A percentile compares a stretch with the other conserved stretches of the same genome.
Conservation (phyloP, 1,139 yeast species). For the Suhomyces maxii region DNA sequence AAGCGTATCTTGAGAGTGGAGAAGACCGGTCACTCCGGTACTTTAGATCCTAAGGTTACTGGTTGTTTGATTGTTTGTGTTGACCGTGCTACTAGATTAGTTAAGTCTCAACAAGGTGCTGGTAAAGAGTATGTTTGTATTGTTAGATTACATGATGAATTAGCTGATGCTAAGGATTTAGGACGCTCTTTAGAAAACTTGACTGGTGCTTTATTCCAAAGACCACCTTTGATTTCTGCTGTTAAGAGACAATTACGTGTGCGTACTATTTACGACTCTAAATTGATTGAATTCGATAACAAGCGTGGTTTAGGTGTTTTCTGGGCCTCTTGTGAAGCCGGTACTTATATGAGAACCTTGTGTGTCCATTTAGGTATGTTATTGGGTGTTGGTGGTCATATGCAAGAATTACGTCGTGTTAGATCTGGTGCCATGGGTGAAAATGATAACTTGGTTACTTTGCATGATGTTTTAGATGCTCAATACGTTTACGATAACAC, state of each 20-base stretch:
- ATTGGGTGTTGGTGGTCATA: constrained; percentile 98
- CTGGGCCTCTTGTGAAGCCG: constrained; percentile 99
- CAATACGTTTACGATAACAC: constrained; percentile 98
- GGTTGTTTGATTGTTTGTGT: constrained; percentile 97
- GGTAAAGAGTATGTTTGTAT: constrained; percentile 99
- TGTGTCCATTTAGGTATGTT: constrained; percentile 99
- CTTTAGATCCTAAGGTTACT: constrained; percentile 97
- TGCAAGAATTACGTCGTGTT: constrained; percentile 99
- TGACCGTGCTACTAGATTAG: constrained; percentile 97
- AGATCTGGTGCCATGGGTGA: constrained; percentile 96
- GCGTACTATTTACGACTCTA: constrained; percentile 95
- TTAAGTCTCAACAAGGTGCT: constrained; percentile 98
- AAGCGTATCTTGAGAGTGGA: constrained; percentile 93
- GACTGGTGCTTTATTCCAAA: constrained; percentile 98
- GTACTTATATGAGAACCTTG: constrained; percentile 98
- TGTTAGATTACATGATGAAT: constrained; percentile 90
- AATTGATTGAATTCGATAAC: constrained; percentile 92
- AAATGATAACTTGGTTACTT: constrained; percentile 86
- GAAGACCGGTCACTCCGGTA: constrained; percentile 98
- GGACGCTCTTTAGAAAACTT: constrained; percentile 87
- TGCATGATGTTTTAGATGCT: constrained; percentile 96
- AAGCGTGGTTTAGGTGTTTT: constrained; percentile 96
- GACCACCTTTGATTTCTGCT: constrained; percentile 98
- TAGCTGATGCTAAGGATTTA: constrained; percentile 87
- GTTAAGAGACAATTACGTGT: constrained; percentile 99